Conservation (phyloP, 208 protist species). For the Kentomonas sorsogonicus region DNA sequence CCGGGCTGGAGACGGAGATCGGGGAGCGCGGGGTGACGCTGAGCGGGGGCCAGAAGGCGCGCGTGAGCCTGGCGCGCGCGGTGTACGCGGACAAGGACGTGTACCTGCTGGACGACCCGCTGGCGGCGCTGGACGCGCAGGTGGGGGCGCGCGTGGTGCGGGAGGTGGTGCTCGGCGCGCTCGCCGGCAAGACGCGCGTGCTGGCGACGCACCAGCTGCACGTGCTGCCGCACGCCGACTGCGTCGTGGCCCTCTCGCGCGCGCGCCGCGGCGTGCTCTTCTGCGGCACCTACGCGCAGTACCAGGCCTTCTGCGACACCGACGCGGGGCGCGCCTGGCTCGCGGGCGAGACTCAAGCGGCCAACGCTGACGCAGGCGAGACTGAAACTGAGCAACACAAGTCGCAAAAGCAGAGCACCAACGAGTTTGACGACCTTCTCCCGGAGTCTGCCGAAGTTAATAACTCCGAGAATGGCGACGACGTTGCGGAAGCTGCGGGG, state of each 20-base stretch:
- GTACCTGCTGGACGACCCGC: conserved; percentile 89
- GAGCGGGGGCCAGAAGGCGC: conserved; percentile 75
- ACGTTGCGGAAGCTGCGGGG: no score
- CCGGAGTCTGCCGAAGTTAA: no score
- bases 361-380: background rate
- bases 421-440: no score
- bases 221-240: conserved; percentile 63
- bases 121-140: conserved; percentile 89
- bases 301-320: conserved; percentile 40
- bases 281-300: conserved; percentile 22
- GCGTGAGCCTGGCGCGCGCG: conserved; percentile 71
- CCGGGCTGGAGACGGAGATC: conserved; percentile 81
- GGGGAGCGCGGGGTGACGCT: conserved; percentile 80
- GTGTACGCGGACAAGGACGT: conserved; percentile 76
- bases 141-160: conserved; percentile 57
- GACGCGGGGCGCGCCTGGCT: background rate
- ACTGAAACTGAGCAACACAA: background rate
- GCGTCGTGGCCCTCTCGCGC: conserved; percentile 78
- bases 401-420: no score
- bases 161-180: conserved; percentile 40
- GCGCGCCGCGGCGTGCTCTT: conserved; percentile 40
- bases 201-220: conserved; percentile 93
- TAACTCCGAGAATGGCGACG: no score
- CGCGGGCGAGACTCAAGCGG: background rate
- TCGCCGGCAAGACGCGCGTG: conserved; percentile 79